Evolutionary conservation across 257 asterid genomes (phyloP), one percentile per base, ranked within the genome.

Genomic region (Solanum ossicruentum): DNA sequence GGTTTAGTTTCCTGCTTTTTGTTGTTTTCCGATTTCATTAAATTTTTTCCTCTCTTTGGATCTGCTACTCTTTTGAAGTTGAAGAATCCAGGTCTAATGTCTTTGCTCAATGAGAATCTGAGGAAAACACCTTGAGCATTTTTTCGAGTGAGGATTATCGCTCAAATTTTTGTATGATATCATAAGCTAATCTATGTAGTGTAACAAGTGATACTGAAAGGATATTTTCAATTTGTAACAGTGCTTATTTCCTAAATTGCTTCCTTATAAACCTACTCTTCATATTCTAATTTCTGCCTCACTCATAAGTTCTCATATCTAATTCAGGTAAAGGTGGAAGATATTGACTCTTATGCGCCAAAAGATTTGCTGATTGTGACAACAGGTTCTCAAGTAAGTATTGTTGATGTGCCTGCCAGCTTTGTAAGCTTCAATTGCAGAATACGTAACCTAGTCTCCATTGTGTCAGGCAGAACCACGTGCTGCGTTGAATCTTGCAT

Each of bases 401-500:
- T 28, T 57, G 13, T 63, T 55, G 39, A 56, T 73, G 20, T 75
- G 85, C 83, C 43, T 81, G 71, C 61, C 73, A 43, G 89, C 85
- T 69, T 49, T 84, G 47, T 18, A 36, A 45, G 51, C 77, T 73
- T 11, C 16, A 63, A 70, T 86, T 72, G 28, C 49, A 78, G 39
- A 52, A 82, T 66, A 67, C 32, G 82, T 85, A 70, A 85, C 85
- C 84, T 85, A 43, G 85, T 87, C 81, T 84, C 91, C 82, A 51
- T 85, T 85, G 83, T 90, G 88, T 88, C 94, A 95, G 99, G 99
- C 98, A 86, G 99, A 97, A 87, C 98, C 97, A 86, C 99, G 99
- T 82, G 99, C 99, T 85, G 99, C 99, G 57, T 91, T 97, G 89
- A 97, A 97, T 91, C 99, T 97, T 89, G 98, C 99, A 56, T 97